phyloP scores from a whole-genome alignment of 768 basidiomycete species.

The Sarcomyxa edulis region DNA sequence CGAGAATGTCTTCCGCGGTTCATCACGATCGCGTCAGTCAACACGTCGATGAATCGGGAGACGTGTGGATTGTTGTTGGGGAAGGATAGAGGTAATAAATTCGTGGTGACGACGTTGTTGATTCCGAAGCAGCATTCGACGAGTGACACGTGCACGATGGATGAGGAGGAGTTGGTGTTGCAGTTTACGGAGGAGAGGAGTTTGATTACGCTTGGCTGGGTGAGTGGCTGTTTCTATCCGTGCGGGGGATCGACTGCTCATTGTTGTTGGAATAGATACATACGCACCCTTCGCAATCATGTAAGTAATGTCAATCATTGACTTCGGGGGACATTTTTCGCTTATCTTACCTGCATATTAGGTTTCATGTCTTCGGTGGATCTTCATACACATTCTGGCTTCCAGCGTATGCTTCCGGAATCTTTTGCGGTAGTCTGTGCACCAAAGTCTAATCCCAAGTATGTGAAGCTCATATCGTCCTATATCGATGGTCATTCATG shows the following conservation, averaged over 20 bases:
- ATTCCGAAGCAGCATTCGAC: constrained; percentile 89
- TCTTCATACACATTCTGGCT: constrained; percentile 85
- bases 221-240: constrained; percentile 28
- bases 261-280: constrained; percentile 57
- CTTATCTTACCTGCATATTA: constrained; percentile 20
- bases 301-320: constrained; percentile 32
- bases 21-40: constrained; percentile 68
- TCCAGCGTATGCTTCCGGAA: constrained; percentile 87
- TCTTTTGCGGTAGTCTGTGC: constrained; percentile 93
- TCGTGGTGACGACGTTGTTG: constrained; percentile 72
- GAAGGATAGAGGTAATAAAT: constrained; percentile 55
- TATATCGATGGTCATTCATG: constrained; percentile 6
- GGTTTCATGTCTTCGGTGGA: constrained; percentile 95
- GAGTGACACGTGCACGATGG: constrained; percentile 90
- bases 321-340: constrained; percentile 5
- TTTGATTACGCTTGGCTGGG: constrained; percentile 90
- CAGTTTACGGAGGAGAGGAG: constrained; percentile 78
- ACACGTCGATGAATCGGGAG: constrained; percentile 75
- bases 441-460: constrained; percentile 74
- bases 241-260: neutral
- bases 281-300: constrained; percentile 87
- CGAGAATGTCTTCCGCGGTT: constrained; percentile 71
- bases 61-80: constrained; percentile 86
- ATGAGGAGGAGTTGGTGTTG: constrained; percentile 82
- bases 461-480: constrained; percentile 17